Conservation (phyloP, 768 basidiomycete genomes). For the Auricularia auricula-judae region DNA sequence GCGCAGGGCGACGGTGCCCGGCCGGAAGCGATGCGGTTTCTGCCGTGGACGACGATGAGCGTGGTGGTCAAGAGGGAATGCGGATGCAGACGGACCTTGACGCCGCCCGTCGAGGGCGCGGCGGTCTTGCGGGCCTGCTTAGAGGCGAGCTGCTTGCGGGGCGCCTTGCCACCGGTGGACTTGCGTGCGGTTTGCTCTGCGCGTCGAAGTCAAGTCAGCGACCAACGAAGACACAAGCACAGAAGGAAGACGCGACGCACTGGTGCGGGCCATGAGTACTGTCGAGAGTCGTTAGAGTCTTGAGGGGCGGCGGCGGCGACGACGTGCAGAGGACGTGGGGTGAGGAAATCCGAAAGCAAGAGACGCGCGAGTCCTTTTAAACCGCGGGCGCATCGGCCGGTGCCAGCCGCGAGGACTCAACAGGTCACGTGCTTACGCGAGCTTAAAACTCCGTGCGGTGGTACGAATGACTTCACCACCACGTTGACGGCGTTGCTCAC, state of each 20-base stretch:
- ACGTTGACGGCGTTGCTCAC: too few species aligned
- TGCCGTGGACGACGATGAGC: slow-evolving; percentile 18
- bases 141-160: slow-evolving; percentile 25
- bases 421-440: neutral
- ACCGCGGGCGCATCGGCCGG: too few species aligned
- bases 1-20: slow-evolving; percentile 97
- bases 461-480: too few species aligned
- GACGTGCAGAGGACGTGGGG: neutral
- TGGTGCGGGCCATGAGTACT: neutral
- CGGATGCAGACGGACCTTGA: neutral
- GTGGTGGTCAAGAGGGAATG: too few species aligned
- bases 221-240: neutral
- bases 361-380: too few species aligned
- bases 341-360: neutral
- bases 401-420: neutral
- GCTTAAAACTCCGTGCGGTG: neutral
- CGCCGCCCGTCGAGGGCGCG: neutral
- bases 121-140: slow-evolving; percentile 25
- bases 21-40: slow-evolving; percentile 98
- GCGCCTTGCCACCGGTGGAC: slow-evolving; percentile 23
- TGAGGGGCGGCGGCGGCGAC: neutral
- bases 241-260: neutral
- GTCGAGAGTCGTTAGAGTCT: neutral
- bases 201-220: neutral
- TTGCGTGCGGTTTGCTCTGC: slow-evolving; percentile 23